Base-by-base conservation (phyloP, 169 alveolate species). In the Eimeria falciformis region DNA sequence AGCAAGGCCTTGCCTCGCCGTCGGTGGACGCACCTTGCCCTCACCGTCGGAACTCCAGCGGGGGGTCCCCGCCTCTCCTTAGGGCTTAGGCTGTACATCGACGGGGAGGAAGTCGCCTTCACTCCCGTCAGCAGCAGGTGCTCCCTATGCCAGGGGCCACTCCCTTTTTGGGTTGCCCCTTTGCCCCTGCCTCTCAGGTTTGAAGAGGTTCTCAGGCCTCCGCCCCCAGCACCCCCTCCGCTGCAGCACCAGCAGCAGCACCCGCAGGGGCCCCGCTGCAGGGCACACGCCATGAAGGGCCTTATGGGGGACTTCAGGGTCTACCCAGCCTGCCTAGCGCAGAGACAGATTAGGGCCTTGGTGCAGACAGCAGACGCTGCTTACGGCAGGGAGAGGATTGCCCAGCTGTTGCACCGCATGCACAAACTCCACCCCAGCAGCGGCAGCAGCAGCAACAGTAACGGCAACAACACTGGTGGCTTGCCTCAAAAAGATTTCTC, bases 131-230 rank as follows among this genome's bases (percentile, higher is more conserved):
- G 87, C 79, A 75, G 92, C 29, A 62, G 93, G n/a, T 71, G 88
- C 79, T 87, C 79, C 55, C 79, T 87, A 33, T 73, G 81, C 23
- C 73, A 69, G 75, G 93, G 93, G 75, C 93, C 93, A 0, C 81
- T 87, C 11, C 93, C 93, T 25, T 73, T 87, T 68, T 73, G 86
- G 93, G 78, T 87, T 1, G 85, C 93, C 25, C 93, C 93, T 5
- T 53, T 87, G 65, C 87, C 87, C 7, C 53, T 77, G 53, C 87
- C 87, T 1, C 87, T 77, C 25, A 21, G 87, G 29, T 69, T 77
- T 3, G 87, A 77, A 17, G 87, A 77, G 65, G 17, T 77, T 3
- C 66, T 77, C 50, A 45, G 23, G 23, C 69, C 69, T 6, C 87
- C 87, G 2, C 87, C 87, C 0, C 87, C 45, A 1, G 25, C 87